Percentiles rank a stretch among this genome's conserved stretches.
These are phyloP conservation scores for Diplodia scrobiculata DNA, from an alignment of 2,329 filamentous ascomycete species.

Conservation along the genomic window DNA sequence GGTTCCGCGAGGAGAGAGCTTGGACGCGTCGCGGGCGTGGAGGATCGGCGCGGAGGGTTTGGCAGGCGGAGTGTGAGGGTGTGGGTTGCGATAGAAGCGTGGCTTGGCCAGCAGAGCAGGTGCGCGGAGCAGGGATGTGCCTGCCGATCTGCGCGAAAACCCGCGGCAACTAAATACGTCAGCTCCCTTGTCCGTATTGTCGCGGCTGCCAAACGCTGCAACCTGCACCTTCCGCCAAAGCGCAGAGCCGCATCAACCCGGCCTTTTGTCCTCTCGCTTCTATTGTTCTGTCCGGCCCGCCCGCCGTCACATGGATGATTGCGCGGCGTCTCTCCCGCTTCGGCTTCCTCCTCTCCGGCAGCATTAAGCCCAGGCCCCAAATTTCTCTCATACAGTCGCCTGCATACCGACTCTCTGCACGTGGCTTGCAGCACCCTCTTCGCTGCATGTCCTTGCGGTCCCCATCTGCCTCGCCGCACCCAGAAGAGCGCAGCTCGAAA, in stretches of 20 bases:
- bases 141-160: slow-evolving; percentile 23
- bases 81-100: slow-evolving; percentile 26
- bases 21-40: slow-evolving; percentile 21
- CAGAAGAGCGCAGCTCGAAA: slow-evolving; percentile 40
- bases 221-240: neutral
- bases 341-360: slow-evolving; percentile 5
- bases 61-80: neutral
- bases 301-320: slow-evolving; percentile 8
- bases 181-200: neutral
- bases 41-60: slow-evolving; percentile 19
- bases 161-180: slow-evolving; percentile 24
- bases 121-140: slow-evolving; percentile 27
- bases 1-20: slow-evolving; percentile 7
- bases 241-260: slow-evolving; percentile 5
- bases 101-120: slow-evolving; percentile 26
- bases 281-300: neutral
- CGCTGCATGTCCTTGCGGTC: slow-evolving; percentile 40
- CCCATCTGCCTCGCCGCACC: slow-evolving; percentile 31
- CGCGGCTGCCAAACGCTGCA: neutral
- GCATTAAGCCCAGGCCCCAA: slow-evolving; percentile 12
- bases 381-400: neutral
- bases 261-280: neutral
- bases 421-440: slow-evolving; percentile 27
- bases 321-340: slow-evolving; percentile 1
- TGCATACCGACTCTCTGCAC: slow-evolving; percentile 9